Conservation (phyloP, 208 protist genomes). For the Strigomonas galati region DNA sequence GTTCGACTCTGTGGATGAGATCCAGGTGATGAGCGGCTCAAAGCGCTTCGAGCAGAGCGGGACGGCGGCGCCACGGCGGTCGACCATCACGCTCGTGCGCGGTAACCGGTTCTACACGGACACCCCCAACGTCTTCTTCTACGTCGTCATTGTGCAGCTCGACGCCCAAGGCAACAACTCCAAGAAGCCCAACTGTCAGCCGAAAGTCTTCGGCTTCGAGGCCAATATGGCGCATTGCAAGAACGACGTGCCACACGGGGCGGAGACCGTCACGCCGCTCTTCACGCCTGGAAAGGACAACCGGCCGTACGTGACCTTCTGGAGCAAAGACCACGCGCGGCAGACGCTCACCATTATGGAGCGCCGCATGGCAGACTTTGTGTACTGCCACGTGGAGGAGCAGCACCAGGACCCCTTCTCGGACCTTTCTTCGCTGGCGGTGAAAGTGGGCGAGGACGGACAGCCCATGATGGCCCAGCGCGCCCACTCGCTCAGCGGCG, state of each 20-base stretch:
- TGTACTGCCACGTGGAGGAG: constrained; percentile 24
- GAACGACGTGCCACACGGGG: not conserved
- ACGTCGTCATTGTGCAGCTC: not conserved
- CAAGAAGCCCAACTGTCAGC: not conserved
- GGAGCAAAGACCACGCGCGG: not conserved
- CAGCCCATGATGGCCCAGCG: not conserved
- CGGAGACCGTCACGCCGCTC: constrained; percentile 2
- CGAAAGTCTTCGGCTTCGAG: constrained; percentile 14
- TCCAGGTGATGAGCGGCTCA: not conserved
- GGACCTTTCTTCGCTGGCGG: constrained; percentile 23
- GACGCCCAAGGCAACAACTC: not conserved
- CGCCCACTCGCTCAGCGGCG: not conserved
- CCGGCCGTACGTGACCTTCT: constrained; percentile 12
- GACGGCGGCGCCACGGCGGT: not conserved
- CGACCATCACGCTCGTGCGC: constrained; percentile 16
- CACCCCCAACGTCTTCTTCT: constrained; percentile 14
- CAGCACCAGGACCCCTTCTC: not conserved
- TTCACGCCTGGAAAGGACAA: constrained; percentile 6
- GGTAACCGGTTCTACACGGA: constrained; percentile 21
- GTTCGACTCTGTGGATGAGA: not conserved
- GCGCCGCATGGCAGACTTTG: constrained; percentile 22
- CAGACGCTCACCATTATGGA: constrained; percentile 27
- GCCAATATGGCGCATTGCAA: not conserved
- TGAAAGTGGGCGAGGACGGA: constrained; percentile 9
- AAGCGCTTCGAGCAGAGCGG: not conserved